Conservation (phyloP, 2,329 filamentous ascomycete genomes). For the Taxawa tesnikishii region DNA sequence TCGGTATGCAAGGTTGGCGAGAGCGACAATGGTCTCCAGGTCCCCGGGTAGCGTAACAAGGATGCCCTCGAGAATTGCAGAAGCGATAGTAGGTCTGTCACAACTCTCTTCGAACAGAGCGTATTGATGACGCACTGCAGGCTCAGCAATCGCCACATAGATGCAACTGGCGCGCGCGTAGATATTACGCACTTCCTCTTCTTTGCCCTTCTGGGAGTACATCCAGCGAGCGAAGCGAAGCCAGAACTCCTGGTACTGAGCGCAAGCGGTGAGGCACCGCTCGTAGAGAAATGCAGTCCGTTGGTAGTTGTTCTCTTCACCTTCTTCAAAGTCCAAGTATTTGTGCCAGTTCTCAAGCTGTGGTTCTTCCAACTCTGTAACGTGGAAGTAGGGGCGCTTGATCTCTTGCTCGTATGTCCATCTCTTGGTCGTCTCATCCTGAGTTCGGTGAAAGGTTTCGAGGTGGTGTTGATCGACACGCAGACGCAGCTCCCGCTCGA, state of each 20-base stretch:
- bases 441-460: conserved; percentile 67
- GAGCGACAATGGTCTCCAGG: conserved; percentile 75
- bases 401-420: conserved; percentile 94
- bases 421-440: conserved; percentile 78
- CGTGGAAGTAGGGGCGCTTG: conserved; percentile 93
- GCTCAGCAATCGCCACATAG: conserved; percentile 76
- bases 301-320: conserved; percentile 64
- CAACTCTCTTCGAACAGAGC: conserved; percentile 88
- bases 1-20: conserved; percentile 76
- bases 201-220: conserved; percentile 64
- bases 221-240: conserved; percentile 96
- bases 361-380: conserved; percentile 76
- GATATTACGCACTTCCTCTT: conserved; percentile 83
- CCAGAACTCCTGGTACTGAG: conserved; percentile 97
- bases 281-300: conserved; percentile 81
- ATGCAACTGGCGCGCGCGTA: conserved; percentile 77
- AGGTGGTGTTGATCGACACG: conserved; percentile 74
- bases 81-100: conserved; percentile 63
- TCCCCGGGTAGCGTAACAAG: conserved; percentile 64
- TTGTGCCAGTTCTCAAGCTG: conserved; percentile 89
- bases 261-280: conserved; percentile 81
- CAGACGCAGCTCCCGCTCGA: conserved; percentile 69
- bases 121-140: conserved; percentile 76
- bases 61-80: conserved; percentile 74
- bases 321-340: conserved; percentile 92